These are phyloP conservation scores for Pseudocercospora musae DNA, from an alignment of 2,329 filamentous ascomycete genomes.

Conservation along the genomic window DNA sequence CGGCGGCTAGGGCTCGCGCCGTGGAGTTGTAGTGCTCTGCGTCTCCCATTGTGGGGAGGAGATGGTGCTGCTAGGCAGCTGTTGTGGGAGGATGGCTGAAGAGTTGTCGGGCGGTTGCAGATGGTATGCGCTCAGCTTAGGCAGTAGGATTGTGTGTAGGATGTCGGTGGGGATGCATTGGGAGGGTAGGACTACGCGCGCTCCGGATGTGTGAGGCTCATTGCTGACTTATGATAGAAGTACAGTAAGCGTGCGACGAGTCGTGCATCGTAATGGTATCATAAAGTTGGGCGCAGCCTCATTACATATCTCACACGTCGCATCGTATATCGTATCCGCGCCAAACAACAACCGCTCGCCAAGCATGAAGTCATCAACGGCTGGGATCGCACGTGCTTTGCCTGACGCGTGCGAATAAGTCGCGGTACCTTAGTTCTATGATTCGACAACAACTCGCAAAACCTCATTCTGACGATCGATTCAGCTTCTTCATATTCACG, in stretches of 20 bases:
- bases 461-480: no score
- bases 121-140: conserved; percentile 6
- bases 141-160: conserved; percentile 7
- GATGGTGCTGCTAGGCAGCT: not conserved
- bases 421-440: no score
- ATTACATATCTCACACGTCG: not conserved
- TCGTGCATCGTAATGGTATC: not conserved
- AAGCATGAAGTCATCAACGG: not conserved
- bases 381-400: not conserved
- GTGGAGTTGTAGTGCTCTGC: conserved; percentile 48
- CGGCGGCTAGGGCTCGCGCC: conserved; percentile 53
- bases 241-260: not conserved
- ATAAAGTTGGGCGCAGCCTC: not conserved
- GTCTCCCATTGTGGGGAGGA: conserved; percentile 14
- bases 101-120: not conserved
- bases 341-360: not conserved
- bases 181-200: not conserved
- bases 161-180: conserved; percentile 4
- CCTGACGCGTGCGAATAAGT: not conserved
- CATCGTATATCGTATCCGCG: not conserved
- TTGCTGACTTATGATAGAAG: not conserved
- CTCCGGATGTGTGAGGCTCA: not conserved
- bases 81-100: not conserved
- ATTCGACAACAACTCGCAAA: not conserved
- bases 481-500: no score